phyloP scores from a whole-genome alignment of 2,329 filamentous ascomycete species.

The Didymella exigua region DNA sequence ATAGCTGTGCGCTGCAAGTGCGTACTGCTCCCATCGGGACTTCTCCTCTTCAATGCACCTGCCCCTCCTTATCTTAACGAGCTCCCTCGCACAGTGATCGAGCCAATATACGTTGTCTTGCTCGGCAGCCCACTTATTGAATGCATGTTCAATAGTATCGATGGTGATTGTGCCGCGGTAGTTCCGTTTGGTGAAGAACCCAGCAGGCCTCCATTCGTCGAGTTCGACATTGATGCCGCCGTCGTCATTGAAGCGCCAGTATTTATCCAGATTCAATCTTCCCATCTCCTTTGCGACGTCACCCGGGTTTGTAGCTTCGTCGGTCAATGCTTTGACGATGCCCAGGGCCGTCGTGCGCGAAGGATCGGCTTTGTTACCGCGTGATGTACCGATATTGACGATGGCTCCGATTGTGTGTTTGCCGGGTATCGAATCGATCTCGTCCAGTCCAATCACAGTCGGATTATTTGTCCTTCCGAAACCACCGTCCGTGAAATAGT shows the following conservation, averaged over 20 bases:
- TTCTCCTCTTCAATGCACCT: background rate
- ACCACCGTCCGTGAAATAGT: background rate
- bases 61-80: background rate
- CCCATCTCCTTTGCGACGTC: background rate
- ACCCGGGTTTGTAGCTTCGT: background rate
- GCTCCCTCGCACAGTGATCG: background rate
- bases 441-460: background rate
- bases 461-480: background rate
- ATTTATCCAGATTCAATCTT: background rate
- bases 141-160: background rate
- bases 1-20: background rate
- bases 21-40: background rate
- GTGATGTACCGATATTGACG: background rate
- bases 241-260: background rate
- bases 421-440: background rate
- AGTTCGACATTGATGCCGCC: background rate
- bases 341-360: background rate
- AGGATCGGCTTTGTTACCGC: background rate
- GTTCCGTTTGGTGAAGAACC: background rate
- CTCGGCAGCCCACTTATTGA: background rate
- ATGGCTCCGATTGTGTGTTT: background rate
- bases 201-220: background rate
- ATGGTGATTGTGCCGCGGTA: background rate
- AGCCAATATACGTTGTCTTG: background rate
- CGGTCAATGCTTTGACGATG: background rate